These are phyloP conservation scores for Talaromyces rugulosus DNA, from an alignment of 2,329 filamentous ascomycete species.

Conservation along the genomic window DNA sequence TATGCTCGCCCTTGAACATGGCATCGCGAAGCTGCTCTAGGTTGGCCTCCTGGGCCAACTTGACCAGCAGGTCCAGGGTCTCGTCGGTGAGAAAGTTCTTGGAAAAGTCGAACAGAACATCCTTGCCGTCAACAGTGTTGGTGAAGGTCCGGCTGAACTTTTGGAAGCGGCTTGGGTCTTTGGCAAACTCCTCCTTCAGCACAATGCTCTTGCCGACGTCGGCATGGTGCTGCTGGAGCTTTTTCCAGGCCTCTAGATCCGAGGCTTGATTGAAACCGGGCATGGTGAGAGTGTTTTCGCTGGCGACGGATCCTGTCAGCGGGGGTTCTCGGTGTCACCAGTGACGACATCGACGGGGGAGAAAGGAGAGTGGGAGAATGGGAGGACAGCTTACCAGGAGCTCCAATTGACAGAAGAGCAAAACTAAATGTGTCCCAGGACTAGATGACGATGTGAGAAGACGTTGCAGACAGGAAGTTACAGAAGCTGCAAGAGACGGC, in stretches of 20 bases:
- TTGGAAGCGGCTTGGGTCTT: slow-evolving; percentile 81
- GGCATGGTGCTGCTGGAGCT: slow-evolving; percentile 87
- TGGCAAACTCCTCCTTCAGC: slow-evolving; percentile 86
- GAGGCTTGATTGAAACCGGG: slow-evolving; percentile 64
- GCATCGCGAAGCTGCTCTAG: slow-evolving; percentile 91
- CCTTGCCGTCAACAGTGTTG: slow-evolving; percentile 70
- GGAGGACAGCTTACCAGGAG: neutral
- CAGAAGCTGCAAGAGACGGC: neutral
- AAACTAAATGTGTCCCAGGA: neutral
- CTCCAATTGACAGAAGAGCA: neutral
- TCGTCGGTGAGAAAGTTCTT: slow-evolving; percentile 98
- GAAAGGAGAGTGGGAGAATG: too few relatives aligned
- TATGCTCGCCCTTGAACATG: slow-evolving; percentile 97
- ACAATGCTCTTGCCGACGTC: slow-evolving; percentile 82
- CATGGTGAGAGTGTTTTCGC: slow-evolving; percentile 22
- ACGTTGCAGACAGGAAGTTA: neutral
- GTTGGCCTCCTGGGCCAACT: slow-evolving; percentile 86
- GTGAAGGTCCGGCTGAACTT: slow-evolving; percentile 85
- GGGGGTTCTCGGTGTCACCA: slow-evolving; percentile 11
- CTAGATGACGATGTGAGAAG: neutral
- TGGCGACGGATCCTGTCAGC: slow-evolving; percentile 20
- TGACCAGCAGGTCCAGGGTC: slow-evolving; percentile 77
- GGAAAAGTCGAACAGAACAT: slow-evolving; percentile 97
- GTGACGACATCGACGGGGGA: neutral
- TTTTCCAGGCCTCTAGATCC: slow-evolving; percentile 80